Percentiles rank a stretch among this genome's conserved stretches.
These are phyloP conservation scores for Trametes villosa DNA, from an alignment of 768 basidiomycete species.

Conservation along the genomic window DNA sequence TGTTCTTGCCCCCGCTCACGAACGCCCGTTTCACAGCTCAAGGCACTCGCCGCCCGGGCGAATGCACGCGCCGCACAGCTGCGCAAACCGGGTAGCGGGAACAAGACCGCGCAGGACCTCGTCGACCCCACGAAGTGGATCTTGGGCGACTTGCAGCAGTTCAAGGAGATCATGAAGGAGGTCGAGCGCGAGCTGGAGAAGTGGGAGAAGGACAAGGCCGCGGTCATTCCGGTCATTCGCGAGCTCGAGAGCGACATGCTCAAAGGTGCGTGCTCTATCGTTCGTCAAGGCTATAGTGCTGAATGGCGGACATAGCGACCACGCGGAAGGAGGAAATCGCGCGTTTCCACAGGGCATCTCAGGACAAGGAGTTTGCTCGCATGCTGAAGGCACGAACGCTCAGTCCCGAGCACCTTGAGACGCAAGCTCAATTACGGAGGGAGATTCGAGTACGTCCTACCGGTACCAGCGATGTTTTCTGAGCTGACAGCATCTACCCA, in stretches of 20 bases:
- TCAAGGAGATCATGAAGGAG: slow-evolving; percentile 51
- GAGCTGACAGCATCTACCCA: slow-evolving; percentile 34
- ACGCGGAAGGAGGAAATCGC: slow-evolving; percentile 84
- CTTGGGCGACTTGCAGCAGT: slow-evolving; percentile 54
- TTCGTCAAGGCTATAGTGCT: background rate
- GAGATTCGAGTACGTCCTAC: slow-evolving; percentile 60
- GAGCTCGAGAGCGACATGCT: slow-evolving; percentile 69
- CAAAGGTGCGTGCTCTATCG: slow-evolving; percentile 50
- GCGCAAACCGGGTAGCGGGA: slow-evolving; percentile 42
- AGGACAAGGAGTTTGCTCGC: slow-evolving; percentile 72
- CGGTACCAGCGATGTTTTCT: slow-evolving; percentile 9
- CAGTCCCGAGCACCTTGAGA: slow-evolving; percentile 86
- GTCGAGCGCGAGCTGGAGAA: slow-evolving; percentile 48
- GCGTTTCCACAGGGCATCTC: slow-evolving; percentile 77
- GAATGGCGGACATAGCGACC: slow-evolving; percentile 52
- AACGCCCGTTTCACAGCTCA: slow-evolving; percentile 3
- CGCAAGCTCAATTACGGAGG: slow-evolving; percentile 75
- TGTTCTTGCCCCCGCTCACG: too few relatives aligned
- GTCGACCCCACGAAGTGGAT: slow-evolving; percentile 55
- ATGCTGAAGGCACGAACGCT: slow-evolving; percentile 45
- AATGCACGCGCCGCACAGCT: background rate
- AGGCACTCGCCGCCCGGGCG: slow-evolving; percentile 13
- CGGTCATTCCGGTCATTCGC: slow-evolving; percentile 48
- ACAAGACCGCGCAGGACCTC: slow-evolving; percentile 50
- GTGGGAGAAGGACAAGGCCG: slow-evolving; percentile 50